Conservation (phyloP, 2,329 filamentous ascomycete species). For the Oidium heveae region DNA sequence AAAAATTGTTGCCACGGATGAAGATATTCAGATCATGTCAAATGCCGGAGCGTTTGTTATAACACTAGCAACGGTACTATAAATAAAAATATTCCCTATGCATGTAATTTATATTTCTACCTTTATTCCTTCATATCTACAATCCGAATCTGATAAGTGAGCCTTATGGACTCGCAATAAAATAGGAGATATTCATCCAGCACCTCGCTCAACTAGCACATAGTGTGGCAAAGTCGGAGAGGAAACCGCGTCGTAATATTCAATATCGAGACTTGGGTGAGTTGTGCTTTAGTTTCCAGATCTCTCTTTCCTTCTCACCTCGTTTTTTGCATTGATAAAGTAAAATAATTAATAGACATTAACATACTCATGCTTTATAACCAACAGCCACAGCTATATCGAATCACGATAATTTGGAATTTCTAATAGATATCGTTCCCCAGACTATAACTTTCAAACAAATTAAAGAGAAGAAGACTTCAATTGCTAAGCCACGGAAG, state of each 20-base stretch:
- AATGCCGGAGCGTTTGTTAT: slow-evolving; percentile 90
- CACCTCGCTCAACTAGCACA: slow-evolving; percentile 67
- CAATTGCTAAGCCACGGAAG: too few relatives aligned
- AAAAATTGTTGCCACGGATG: slow-evolving; percentile 76
- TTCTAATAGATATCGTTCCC: slow-evolving; percentile 74
- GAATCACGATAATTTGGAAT: slow-evolving; percentile 82
- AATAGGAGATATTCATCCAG: slow-evolving; percentile 80
- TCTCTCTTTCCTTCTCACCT: too few relatives aligned
- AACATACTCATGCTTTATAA: slow-evolving; percentile 1
- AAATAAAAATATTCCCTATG: neutral
- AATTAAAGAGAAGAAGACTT: slow-evolving; percentile 37
- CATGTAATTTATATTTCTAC: neutral
- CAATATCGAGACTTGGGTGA: slow-evolving; percentile 83
- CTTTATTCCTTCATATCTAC: too few relatives aligned
- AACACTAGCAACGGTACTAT: slow-evolving; percentile 52
- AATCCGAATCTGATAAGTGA: slow-evolving; percentile 1
- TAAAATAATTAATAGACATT: neutral
- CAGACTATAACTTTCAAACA: slow-evolving; percentile 62
- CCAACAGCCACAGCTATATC: slow-evolving; percentile 52
- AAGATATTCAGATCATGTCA: slow-evolving; percentile 64
- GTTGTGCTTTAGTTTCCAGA: too few relatives aligned
- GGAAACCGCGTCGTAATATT: slow-evolving; percentile 77
- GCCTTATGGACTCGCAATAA: neutral
- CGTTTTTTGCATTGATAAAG: neutral
- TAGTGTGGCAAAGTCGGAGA: slow-evolving; percentile 71